Evolutionary conservation across 2,329 filamentous ascomycete genomes (phyloP), one percentile per base, ranked within the genome.

Genomic region (Raffaelea albimanens): DNA sequence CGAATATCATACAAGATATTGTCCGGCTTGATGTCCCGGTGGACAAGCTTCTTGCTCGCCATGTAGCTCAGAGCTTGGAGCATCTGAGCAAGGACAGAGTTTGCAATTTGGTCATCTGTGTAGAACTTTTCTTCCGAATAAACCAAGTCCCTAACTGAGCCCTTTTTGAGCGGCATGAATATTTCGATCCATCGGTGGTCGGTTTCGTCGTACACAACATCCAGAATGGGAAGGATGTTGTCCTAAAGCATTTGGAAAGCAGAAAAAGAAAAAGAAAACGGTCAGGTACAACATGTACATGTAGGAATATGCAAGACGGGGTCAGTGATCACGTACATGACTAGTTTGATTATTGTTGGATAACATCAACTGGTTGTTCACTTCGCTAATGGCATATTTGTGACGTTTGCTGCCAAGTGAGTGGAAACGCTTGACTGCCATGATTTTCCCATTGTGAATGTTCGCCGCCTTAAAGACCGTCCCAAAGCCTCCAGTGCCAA

Each of bases 1-100:
- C 52, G 46, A 18, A 95, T 68, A 25, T 93, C 76, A 59, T 88
- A 89, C 64, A 98, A 70, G 34, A 98, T 97, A 58, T 97, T 97
- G 61, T 96, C 91, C 0, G 90, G 90, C 65, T 96, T 97, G 67
- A 98, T 95, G 58, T 98, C 93, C 48, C 93, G 84, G 63, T 98
- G 93, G 3, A 97, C 88, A 62, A 98, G 94, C 57, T 90, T 93
- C 31, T 48, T 18, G 16, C 7, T 48, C 1, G 50, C 52, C 41
- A 59, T 53, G 44, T 50, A 59, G 25, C 54, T 52, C 2, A 58
- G 49, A 1, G 53, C 56, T 13, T 52, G 22, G 1, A 55, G 46
- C 53, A 59, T 58, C 38, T 58, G 51, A 11, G 45, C 42, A 5
- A 58, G 46, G 14, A 54, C 51, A 1, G 16, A 7, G 1, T 29